phyloP scores from a whole-genome alignment of 768 basidiomycete species.

The Calvatia gigantea region DNA sequence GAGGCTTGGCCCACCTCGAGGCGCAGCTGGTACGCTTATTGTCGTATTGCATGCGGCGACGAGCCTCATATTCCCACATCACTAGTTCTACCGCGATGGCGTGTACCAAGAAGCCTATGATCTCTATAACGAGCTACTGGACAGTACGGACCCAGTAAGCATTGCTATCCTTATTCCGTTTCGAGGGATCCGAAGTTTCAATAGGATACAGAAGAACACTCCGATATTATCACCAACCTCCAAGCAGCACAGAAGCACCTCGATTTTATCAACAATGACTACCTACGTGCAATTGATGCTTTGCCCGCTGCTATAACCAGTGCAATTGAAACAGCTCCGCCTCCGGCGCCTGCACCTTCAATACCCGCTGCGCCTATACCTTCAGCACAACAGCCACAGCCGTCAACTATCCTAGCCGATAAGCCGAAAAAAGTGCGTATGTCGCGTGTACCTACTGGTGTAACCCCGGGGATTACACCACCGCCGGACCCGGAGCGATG shows the following conservation, averaged over 20 bases:
- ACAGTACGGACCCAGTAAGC: conserved; percentile 74
- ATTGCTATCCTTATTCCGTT: neutral
- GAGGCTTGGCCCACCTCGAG: conserved; percentile 75
- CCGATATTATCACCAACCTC: conserved; percentile 84
- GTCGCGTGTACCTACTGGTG: conserved; percentile 72
- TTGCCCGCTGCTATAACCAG: conserved; percentile 49
- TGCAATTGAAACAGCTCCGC: conserved; percentile 61
- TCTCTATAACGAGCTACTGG: conserved; percentile 77
- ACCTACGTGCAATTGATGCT: conserved; percentile 57
- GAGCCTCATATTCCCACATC: neutral
- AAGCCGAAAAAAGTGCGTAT: conserved; percentile 47
- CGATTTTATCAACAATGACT: conserved; percentile 77
- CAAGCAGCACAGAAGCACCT: conserved; percentile 78
- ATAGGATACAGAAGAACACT: conserved; percentile 83
- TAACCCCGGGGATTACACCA: conserved; percentile 75
- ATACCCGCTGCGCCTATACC: conserved; percentile 28
- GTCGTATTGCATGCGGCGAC: neutral
- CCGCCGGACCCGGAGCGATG: conserved; percentile 84
- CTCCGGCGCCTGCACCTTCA: conserved; percentile 36
- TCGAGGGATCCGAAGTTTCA: neutral
- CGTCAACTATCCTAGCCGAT: conserved; percentile 26
- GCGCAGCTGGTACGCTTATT: conserved; percentile 73
- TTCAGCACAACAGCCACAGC: conserved; percentile 28
- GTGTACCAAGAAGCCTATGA: conserved; percentile 70
- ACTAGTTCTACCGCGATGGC: conserved; percentile 80